Evolutionary conservation across 2,329 filamentous ascomycete species (phyloP).

Genomic region (Hypoxylon sp.): DNA sequence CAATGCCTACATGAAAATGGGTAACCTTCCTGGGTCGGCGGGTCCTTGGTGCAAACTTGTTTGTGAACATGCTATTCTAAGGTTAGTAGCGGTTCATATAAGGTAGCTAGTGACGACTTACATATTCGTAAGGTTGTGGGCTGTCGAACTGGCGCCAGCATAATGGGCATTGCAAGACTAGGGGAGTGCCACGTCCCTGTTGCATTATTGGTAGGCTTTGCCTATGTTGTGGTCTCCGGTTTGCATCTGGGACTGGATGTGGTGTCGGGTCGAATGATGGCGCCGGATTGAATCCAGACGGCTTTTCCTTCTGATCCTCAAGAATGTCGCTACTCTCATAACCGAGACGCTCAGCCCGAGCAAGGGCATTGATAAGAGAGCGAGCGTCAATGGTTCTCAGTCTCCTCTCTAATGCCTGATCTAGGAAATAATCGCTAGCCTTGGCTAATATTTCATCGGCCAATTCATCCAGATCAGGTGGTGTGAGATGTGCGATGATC

Average conservation of each 20-base stretch:
- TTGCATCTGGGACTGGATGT: slow-evolving; percentile 3
- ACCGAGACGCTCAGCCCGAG: slow-evolving; percentile 69
- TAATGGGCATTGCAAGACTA: slow-evolving; percentile 49
- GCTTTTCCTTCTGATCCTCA: slow-evolving; percentile 59
- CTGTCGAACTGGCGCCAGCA: slow-evolving; percentile 53
- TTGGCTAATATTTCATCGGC: slow-evolving; percentile 61
- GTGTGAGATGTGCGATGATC: slow-evolving; percentile 59
- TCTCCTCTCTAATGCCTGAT: slow-evolving; percentile 66
- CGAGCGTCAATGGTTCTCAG: slow-evolving; percentile 68
- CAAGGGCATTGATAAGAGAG: slow-evolving; percentile 69
- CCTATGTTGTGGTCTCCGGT: slow-evolving; percentile 23
- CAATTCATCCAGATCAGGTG: slow-evolving; percentile 62
- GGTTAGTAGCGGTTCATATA: slow-evolving; percentile 16
- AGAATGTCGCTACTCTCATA: slow-evolving; percentile 68
- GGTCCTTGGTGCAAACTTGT: slow-evolving; percentile 53
- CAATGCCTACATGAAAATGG: slow-evolving; percentile 63
- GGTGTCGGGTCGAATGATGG: slow-evolving; percentile 24
- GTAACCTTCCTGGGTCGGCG: slow-evolving; percentile 48
- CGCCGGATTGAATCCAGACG: slow-evolving; percentile 41
- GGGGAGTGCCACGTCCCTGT: slow-evolving; percentile 45
- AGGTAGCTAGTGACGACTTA: slow-evolving; percentile 40
- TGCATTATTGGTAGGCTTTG: slow-evolving; percentile 19
- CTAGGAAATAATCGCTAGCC: slow-evolving; percentile 65
- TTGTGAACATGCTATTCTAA: slow-evolving; percentile 56
- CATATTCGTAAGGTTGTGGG: slow-evolving; percentile 51